Base-by-base conservation (phyloP, 225 moss, liverwort and hornwort genomes). In the Asterella californica region DNA sequence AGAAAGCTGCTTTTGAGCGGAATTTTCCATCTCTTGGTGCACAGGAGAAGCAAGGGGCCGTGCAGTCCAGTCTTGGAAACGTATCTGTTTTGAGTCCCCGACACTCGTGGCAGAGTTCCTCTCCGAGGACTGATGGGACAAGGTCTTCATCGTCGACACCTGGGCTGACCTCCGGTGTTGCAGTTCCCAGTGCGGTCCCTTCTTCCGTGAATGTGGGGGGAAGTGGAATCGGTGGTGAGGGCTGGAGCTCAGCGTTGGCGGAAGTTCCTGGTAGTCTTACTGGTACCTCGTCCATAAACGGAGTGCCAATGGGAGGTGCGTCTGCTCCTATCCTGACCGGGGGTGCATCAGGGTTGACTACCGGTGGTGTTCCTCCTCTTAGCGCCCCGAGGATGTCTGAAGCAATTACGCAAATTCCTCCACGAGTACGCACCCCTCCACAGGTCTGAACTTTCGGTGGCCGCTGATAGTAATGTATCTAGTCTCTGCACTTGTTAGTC, bases 21-120 rank as follows among this genome's bases (percentile, higher is more conserved):
- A 92, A 99, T 81, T 99, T 99, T 73, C 99, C 99, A 12, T 92
- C 99, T 75, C 99, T 99, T 81, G 95, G 99, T 70, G 93, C 92
- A 78, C 95, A 93, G 88, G 99, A 99, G 86, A 95, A 91, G 85
- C 89, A 89, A 59, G 82, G 82, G 34, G 88, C 74, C 68, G 86
- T 92, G 70, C 90, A 93, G 86, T 94, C 93, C 4, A 90, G 86
- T 77, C 87, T 93, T 45, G 93, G 95, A 24, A 91, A 81, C 76
- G 87, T 90, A 70, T 88, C 91, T 62, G 86, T 91, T 37, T 85
- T 92, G 32, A 99, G 99, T 84, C 92, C 99, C 50, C 92, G 99
- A 42, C 76, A 91, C 70, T 91, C 90, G n/a, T 99, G 99, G 99
- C 99, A 99, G 82, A 90, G 92, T 82, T 84, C 99, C n/a, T 86